phyloP scores from a whole-genome alignment of 2,329 filamentous ascomycete species.

The Amylocarpus encephaloides region DNA sequence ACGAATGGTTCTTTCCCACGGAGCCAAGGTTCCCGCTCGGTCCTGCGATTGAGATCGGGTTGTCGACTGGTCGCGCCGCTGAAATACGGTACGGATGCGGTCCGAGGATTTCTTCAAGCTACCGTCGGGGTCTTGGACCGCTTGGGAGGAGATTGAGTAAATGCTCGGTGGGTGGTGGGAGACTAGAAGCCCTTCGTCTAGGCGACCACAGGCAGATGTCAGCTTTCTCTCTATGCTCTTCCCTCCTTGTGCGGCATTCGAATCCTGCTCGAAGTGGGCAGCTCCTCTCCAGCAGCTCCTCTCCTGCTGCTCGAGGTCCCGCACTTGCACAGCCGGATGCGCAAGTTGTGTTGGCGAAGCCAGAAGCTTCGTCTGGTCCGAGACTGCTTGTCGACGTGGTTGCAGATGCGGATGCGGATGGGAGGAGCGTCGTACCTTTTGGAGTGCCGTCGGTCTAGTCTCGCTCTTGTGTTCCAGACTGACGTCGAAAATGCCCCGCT shows the following conservation, averaged over 20 bases:
- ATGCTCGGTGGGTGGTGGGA: not conserved
- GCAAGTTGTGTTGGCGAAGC: not conserved
- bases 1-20: conserved; percentile 5
- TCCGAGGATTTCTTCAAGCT: conserved; percentile 3
- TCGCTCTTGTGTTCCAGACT: conserved; percentile 20
- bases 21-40: conserved; percentile 23
- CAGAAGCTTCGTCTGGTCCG: conserved; percentile 8
- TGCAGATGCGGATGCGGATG: conserved; percentile 5
- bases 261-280: too few relatives aligned
- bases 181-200: not conserved
- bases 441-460: conserved; percentile 5
- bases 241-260: not conserved
- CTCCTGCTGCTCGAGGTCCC: not conserved
- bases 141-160: not conserved
- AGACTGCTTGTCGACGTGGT: conserved; percentile 2
- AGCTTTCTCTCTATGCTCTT: conserved; percentile 9
- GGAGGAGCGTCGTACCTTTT: conserved; percentile 16
- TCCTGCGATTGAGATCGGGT: conserved; percentile 19
- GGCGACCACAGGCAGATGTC: not conserved
- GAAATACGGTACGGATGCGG: conserved; percentile 14
- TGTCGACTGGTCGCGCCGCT: conserved; percentile 27
- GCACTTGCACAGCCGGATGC: too few relatives aligned
- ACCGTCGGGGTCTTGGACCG: conserved; percentile 4
- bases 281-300: too few relatives aligned
- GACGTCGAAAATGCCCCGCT: conserved; percentile 24